Evolutionary conservation across 2,329 filamentous ascomycete genomes (phyloP), one percentile per base, ranked within the genome.

Genomic region (Aureobasidium leucospermi): DNA sequence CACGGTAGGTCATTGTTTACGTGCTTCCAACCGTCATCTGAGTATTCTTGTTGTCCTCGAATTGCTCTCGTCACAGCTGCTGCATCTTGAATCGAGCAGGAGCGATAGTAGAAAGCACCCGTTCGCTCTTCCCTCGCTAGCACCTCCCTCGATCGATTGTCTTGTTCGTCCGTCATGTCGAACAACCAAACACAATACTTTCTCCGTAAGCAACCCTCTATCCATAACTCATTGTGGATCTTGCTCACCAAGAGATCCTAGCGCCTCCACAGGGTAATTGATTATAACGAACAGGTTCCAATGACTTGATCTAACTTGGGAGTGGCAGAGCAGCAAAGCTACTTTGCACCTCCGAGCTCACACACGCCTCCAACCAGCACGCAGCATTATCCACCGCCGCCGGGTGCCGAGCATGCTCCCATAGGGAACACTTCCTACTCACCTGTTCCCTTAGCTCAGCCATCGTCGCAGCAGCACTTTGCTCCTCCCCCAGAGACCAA

Each of bases 131-230:
- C 4, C 39, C 55, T 23, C 8, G 28, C 11, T 28, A 19, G 42
- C 19, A 41, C 43, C 32, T 58, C 7, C 39, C 55, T 13, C 6
- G 1, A 34, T 28, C 13, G n/a, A 6, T 38, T 31, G 16, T 9
- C 16, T 31, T 29, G 16, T n/a, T 28, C 7, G 4, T 29, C 23
- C 29, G 52, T 49, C 32, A 61, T 61, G 59, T 28, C 59, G 11
- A 38, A 61, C 3, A 62, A 62, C n/a, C 65, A 66, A 49, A 61
- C 62, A 29, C 68, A 70, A 53, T 70, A 69, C 62, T 70, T 65
- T 51, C 66, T 67, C 61, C 68, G 68, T 70, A 63, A 64, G 68
- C 60, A 19, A n/a, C 8, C 3, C 29, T 23, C 10, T 16, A 23
- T 39, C 15, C 34, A 39, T 11, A 2, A 32, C 46, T 28, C 31